Evolutionary conservation across 768 basidiomycete genomes (phyloP).

Genomic region (Multifurca ochricompacta): DNA sequence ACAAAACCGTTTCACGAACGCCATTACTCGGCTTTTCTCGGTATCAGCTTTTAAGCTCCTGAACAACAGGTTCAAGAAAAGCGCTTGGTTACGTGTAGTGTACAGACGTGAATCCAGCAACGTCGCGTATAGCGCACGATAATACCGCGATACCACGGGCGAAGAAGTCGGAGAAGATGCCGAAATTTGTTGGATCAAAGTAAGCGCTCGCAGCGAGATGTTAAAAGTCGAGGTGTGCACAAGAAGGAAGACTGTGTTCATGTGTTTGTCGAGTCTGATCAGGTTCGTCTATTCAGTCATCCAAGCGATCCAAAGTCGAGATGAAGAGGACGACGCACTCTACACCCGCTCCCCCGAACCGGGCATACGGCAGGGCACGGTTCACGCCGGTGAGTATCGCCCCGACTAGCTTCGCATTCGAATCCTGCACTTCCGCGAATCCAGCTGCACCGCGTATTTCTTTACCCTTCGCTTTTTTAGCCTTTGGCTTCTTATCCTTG

Average conservation of each 20-base stretch:
- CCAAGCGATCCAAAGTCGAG: neutral
- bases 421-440: slow-evolving; percentile 69
- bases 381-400: slow-evolving; percentile 93
- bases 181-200: slow-evolving; percentile 80
- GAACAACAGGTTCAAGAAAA: slow-evolving; percentile 93
- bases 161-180: slow-evolving; percentile 40
- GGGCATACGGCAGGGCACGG: slow-evolving; percentile 89
- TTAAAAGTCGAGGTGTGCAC: slow-evolving; percentile 97
- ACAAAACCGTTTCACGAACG: slow-evolving; percentile 10
- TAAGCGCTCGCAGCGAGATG: slow-evolving; percentile 86
- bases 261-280: slow-evolving; percentile 70
- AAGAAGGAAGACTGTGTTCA: slow-evolving; percentile 90
- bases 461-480: slow-evolving; percentile 29
- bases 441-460: slow-evolving; percentile 53
- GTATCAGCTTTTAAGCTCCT: slow-evolving; percentile 31
- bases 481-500: slow-evolving; percentile 25
- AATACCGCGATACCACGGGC: slow-evolving; percentile 56
- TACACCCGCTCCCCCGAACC: slow-evolving; percentile 57
- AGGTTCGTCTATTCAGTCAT: neutral
- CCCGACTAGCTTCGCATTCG: slow-evolving; percentile 74
- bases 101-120: slow-evolving; percentile 76
- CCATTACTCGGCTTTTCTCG: neutral
- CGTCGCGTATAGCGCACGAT: slow-evolving; percentile 84
- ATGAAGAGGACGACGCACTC: slow-evolving; percentile 41
- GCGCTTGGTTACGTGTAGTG: slow-evolving; percentile 84